phyloP scores from a whole-genome alignment of 164 flowering plant species.

The Tinospora cordifolia region DNA sequence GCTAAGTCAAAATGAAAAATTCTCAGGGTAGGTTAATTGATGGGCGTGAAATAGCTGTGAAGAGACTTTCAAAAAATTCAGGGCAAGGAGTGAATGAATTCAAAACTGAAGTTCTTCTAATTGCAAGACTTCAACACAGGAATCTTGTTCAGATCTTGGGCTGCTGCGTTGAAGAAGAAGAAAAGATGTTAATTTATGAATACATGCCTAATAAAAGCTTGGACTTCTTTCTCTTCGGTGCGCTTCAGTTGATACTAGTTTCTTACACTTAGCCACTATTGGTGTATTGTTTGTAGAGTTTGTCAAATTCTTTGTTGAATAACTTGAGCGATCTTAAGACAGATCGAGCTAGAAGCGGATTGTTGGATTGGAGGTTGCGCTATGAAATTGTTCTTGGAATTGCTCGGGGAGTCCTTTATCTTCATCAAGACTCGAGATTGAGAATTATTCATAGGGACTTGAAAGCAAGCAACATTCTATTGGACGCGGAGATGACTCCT shows the following conservation, averaged over 20 bases:
- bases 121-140: slow-evolving; percentile 23
- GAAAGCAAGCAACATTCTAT: slow-evolving; percentile 60
- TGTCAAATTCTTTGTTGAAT: not conserved
- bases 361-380: slow-evolving; percentile 46
- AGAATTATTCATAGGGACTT: slow-evolving; percentile 69
- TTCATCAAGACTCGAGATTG: slow-evolving; percentile 61
- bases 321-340: not conserved
- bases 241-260: not conserved
- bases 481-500: slow-evolving; percentile 53
- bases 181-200: slow-evolving; percentile 22
- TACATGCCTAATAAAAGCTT: slow-evolving; percentile 23
- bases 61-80: slow-evolving; percentile 27
- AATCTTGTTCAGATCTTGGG: slow-evolving; percentile 22
- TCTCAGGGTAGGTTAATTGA: slow-evolving; percentile 25
- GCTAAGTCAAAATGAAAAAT: not conserved
- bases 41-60: slow-evolving; percentile 38
- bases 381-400: slow-evolving; percentile 56
- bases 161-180: slow-evolving; percentile 16
- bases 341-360: slow-evolving; percentile 26
- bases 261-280: not conserved
- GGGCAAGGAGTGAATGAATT: slow-evolving; percentile 33
- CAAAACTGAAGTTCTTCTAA: slow-evolving; percentile 16
- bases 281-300: not conserved
- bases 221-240: slow-evolving; percentile 23
- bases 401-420: slow-evolving; percentile 65